Base-by-base conservation (phyloP, 805 yeast genomes). In the Pichia ethanolica region DNA sequence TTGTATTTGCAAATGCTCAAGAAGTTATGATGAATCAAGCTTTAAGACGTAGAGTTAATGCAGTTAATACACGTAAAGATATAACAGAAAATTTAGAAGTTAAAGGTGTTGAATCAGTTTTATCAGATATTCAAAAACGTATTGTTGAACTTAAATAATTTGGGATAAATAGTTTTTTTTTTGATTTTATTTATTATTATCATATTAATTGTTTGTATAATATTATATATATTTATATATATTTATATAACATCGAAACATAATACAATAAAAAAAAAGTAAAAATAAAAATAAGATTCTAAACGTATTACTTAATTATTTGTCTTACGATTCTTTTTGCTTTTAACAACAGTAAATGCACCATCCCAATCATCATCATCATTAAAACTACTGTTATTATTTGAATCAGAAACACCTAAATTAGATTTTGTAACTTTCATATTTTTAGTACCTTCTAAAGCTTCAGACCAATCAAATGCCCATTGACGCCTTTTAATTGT, bases 1-100 rank as follows among this genome's bases (percentile, higher is more conserved):
- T 75, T 42, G 79, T 89, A 59, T 84, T 89, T 60, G 86, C 86
- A 9, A 77, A 83, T 12, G 83, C 90, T 41, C 91, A 86, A 64
- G 97, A 93, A 63, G 83, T 91, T 46, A 88, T 96, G 54, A 86
- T 89, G 67, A 93, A 91, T 64, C 91, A 86, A 68, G 97, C 97
- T 1, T 72, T 91, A 47, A 78, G 91, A 67, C 81, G 93, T 72
- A 83, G 97, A 61, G 59, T 78, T 35, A 57, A 60, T 39, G 67
- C 77, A 5, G 66, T 82, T 60, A 77, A 69, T 26, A 67, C 65
- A 35, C 71, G 80, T 58, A 72, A 68, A 50, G 56, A 61, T 12
- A 55, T 57, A 6, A 51, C 69, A 26, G 51, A 64, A 46, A 59
- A 59, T 6, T 59, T 63, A 44, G 69, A 71, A 71, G 38, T 61